phyloP scores from a whole-genome alignment of 1,284 basidiomycete genomes.

The Pseudozyma pruni region DNA sequence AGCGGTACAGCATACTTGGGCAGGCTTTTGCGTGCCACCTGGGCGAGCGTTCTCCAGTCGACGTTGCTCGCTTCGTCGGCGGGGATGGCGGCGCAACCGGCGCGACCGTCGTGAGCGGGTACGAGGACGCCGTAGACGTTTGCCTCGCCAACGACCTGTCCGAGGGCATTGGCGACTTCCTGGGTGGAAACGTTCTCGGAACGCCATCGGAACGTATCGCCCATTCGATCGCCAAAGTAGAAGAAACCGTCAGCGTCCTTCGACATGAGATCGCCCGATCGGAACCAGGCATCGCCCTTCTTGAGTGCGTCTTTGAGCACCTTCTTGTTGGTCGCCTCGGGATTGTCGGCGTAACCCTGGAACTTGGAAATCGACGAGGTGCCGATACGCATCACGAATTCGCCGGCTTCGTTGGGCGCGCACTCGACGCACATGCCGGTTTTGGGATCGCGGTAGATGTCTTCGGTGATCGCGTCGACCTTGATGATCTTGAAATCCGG shows the following conservation, averaged over 20 bases:
- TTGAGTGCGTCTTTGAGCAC: constrained; percentile 64
- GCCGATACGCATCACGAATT: constrained; percentile 65
- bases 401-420: constrained; percentile 59
- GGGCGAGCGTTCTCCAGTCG: constrained; percentile 58
- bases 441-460: constrained; percentile 62
- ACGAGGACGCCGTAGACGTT: constrained; percentile 68
- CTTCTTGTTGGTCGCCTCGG: constrained; percentile 67
- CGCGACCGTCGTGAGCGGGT: constrained; percentile 66
- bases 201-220: constrained; percentile 67
- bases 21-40: constrained; percentile 55
- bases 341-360: constrained; percentile 63
- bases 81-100: constrained; percentile 68
- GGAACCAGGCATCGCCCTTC: constrained; percentile 66
- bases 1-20: constrained; percentile 68
- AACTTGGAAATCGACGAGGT: constrained; percentile 45
- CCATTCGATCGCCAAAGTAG: constrained; percentile 67
- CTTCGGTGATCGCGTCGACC: constrained; percentile 68
- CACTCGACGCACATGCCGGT: constrained; percentile 65
- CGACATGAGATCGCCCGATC: constrained; percentile 65
- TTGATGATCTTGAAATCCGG: constrained; percentile 63
- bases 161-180: constrained; percentile 63
- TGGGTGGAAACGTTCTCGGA: constrained; percentile 66
- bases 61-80: constrained; percentile 20
- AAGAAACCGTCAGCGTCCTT: constrained; percentile 61
- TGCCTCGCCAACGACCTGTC: constrained; percentile 63